A percentile compares a stretch with the other conserved stretches of the same genome.
These are phyloP conservation scores for Cladorrhinum sp. DNA, from an alignment of 2,329 filamentous ascomycete genomes.

Conservation along the genomic window DNA sequence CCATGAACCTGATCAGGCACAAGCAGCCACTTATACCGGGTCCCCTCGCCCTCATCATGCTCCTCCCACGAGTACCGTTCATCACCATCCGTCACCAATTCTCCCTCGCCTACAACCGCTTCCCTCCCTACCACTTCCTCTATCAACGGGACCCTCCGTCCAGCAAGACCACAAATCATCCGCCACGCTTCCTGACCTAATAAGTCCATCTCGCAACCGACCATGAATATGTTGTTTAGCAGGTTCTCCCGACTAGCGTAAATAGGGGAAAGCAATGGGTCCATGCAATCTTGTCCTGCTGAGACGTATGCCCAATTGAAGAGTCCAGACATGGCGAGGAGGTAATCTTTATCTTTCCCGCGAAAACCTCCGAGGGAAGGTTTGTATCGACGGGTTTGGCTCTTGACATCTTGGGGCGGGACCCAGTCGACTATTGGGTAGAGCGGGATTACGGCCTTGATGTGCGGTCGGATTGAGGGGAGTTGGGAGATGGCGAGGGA, in stretches of 20 bases:
- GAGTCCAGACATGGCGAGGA: constrained; percentile 29
- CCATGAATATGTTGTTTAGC: constrained; percentile 42
- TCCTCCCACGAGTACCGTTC: constrained; percentile 28
- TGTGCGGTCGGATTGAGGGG: constrained; percentile 32
- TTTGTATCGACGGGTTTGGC: constrained; percentile 36
- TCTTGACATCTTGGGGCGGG: constrained; percentile 31
- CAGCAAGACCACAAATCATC: constrained; percentile 36
- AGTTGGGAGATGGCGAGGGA: constrained; percentile 41
- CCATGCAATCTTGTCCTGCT: constrained; percentile 32
- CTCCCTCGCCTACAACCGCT: constrained; percentile 18
- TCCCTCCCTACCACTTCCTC: constrained; percentile 31
- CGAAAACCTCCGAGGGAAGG: constrained; percentile 31
- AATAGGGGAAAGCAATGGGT: constrained; percentile 42
- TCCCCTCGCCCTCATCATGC: constrained; percentile 17
- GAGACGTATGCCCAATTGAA: constrained; percentile 44
- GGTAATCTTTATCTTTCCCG: constrained; percentile 26
- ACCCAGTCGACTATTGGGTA: constrained; percentile 45
- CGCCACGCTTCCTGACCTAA: constrained; percentile 41
- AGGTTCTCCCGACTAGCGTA: constrained; percentile 34
- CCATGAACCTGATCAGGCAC: constrained; percentile 34
- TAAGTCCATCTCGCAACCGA: constrained; percentile 46
- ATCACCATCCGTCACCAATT: constrained; percentile 28
- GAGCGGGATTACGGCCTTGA: constrained; percentile 39
- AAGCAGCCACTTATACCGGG: constrained; percentile 31
- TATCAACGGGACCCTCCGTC: constrained; percentile 29